Evolutionary conservation across 345 rosid species (phyloP).

Genomic region (Durio zibethinus): DNA sequence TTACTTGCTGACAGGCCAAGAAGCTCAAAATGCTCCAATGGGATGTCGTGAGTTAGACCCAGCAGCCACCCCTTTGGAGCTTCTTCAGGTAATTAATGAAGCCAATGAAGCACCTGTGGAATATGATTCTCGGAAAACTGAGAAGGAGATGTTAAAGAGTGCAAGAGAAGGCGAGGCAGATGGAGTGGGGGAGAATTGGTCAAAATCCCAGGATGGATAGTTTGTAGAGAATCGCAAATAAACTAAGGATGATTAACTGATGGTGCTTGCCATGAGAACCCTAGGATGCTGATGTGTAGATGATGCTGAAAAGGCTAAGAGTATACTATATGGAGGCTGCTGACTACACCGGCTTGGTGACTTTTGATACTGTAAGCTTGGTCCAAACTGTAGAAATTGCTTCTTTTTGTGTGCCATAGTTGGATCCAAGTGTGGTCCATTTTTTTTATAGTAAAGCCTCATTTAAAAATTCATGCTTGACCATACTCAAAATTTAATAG

Average conservation of each 20-base stretch:
- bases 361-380: slow-evolving; percentile 19
- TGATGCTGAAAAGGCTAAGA: slow-evolving; percentile 16
- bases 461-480: slow-evolving; percentile 20
- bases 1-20: slow-evolving; percentile 70
- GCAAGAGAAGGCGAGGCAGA: slow-evolving; percentile 5
- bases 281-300: slow-evolving; percentile 14
- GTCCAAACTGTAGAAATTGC: slow-evolving; percentile 26
- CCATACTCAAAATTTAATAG: slow-evolving; percentile 22
- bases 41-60: slow-evolving; percentile 91
- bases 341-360: slow-evolving; percentile 23
- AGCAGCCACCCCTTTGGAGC: slow-evolving; percentile 74
- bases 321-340: slow-evolving; percentile 18
- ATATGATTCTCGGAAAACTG: slow-evolving; percentile 18
- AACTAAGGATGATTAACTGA: neutral
- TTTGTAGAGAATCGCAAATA: slow-evolving; percentile 5
- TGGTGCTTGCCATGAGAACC: slow-evolving; percentile 10
- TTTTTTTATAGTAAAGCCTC: slow-evolving; percentile 14
- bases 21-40: slow-evolving; percentile 55
- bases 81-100: slow-evolving; percentile 39
- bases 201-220: slow-evolving; percentile 5
- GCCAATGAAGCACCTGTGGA: slow-evolving; percentile 14
- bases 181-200: slow-evolving; percentile 2
- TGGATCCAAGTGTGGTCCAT: slow-evolving; percentile 24
- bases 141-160: slow-evolving; percentile 4
- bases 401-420: slow-evolving; percentile 19